Conservation (phyloP, 345 rosid genomes). For the Brassica rapa region DNA sequence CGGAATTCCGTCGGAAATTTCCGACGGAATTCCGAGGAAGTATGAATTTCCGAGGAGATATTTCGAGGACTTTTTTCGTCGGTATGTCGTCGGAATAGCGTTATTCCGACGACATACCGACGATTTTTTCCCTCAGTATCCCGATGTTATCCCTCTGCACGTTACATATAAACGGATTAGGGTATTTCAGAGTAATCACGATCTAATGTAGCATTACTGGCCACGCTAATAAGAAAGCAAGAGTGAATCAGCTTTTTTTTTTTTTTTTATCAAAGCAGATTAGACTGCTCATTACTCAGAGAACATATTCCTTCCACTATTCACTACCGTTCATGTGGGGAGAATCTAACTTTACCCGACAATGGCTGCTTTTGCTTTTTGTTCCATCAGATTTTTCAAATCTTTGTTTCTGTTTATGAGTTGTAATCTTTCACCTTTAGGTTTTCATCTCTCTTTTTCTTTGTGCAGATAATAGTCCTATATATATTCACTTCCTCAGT, state of each 20-base stretch:
- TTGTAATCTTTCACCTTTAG: conserved; percentile 17
- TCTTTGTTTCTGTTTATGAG: conserved; percentile 19
- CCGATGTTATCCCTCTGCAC: too few species aligned
- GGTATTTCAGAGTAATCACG: too few species aligned
- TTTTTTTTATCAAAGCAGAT: background rate
- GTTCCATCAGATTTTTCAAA: background rate
- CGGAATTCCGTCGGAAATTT: too few species aligned
- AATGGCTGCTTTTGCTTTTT: conserved; percentile 21
- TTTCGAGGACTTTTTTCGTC: too few species aligned
- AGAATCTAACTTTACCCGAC: conserved; percentile 32
- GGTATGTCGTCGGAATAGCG: too few species aligned
- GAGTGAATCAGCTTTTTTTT: background rate
- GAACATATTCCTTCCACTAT: conserved; percentile 6
- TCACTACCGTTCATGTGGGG: background rate
- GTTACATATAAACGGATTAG: too few species aligned
- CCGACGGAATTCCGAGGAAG: too few species aligned
- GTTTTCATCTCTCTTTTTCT: background rate
- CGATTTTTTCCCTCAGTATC: too few species aligned
- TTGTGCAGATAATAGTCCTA: background rate
- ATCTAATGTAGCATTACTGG: background rate
- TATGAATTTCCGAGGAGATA: too few species aligned
- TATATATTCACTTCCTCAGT: background rate
- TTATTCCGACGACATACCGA: too few species aligned
- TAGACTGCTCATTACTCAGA: conserved; percentile 10
- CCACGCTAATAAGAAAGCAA: background rate